phyloP scores from a whole-genome alignment of 371 early-diverging fungal species.

The Mucor lusitanicus region DNA sequence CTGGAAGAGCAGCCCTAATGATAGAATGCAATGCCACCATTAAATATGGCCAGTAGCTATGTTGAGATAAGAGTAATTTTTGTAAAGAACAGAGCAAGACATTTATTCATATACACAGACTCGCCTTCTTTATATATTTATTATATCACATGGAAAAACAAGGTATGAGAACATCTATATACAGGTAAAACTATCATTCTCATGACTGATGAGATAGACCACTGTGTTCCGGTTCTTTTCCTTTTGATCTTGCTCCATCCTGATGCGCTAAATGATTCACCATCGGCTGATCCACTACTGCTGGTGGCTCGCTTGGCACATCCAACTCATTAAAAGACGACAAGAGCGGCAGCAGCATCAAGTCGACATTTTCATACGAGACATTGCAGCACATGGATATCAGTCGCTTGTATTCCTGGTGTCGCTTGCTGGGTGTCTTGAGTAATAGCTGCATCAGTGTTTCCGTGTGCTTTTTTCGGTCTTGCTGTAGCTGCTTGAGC shows the following conservation, averaged over 20 bases:
- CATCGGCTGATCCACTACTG: background rate
- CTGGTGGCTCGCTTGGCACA: background rate
- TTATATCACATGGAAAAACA: no score
- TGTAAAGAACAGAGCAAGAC: no score
- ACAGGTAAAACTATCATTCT: no score
- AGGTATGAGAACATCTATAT: no score
- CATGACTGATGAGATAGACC: background rate
- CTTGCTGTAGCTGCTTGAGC: constrained; percentile 11
- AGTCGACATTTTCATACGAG: constrained; percentile 49
- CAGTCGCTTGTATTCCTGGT: constrained; percentile 51
- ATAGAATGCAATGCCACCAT: no score
- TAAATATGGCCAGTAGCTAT: no score
- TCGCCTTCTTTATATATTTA: no score
- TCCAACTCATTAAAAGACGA: constrained; percentile 41
- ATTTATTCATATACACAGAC: no score
- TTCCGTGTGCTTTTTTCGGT: constrained; percentile 23
- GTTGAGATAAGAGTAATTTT: no score
- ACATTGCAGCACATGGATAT: constrained; percentile 54
- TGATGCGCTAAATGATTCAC: background rate
- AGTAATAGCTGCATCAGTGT: constrained; percentile 20
- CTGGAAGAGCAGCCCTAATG: no score
- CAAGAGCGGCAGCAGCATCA: constrained; percentile 44
- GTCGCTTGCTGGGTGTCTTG: constrained; percentile 34
- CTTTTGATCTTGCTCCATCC: background rate
- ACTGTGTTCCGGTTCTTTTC: background rate